Evolutionary conservation across 257 asterid species (phyloP), one percentile per base, ranked within the genome.

Genomic region (Scutellaria galericulata): DNA sequence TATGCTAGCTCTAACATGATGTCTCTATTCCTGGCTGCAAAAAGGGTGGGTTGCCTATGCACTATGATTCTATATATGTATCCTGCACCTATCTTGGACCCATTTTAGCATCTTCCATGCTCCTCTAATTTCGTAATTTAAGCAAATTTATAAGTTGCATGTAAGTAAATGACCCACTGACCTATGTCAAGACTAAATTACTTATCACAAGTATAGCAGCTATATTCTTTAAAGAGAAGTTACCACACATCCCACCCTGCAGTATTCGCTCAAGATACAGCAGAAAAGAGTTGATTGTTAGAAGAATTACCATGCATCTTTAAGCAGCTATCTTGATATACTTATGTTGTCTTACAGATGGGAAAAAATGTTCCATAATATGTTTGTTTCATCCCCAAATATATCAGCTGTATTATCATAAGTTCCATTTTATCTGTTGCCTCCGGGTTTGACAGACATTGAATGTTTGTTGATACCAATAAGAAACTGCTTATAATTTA

Each of bases 401-500:
- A 12, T 60, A 7, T 9, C 7, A 31, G 18, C 54, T 41, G 12
- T 61, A 46, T 10, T 14, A 18, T 63, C 56, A 35, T 31, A 46
- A 53, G 54, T 69, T 27, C 20, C 40, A 56, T 27, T 27, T 66
- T 10, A 44, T 11, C 66, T 56, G 50, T 55, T 40, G 13, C 70
- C 42, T 11, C 4, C 31, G 14, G 61, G 69, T 46, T 46, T 68
- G n/a, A 27, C 18, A 11, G 61, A 18, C 57, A 14, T 64, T 10
- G n/a, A 50, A 65, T 42, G 44, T 55, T 22, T 61, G 14, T 40
- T 18, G 71, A 31, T 46, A 40, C 70, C 64, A 7, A 5, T 1
- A 14, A 71, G 48, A 76, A 76, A 55, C 51, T 68, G 48, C 42
- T 54, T 76, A 48, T 41, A 9, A 41, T 70, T 55, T 62, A 61